A percentile compares a stretch with the other conserved stretches of the same genome.
These are phyloP conservation scores for Theobroma cacao DNA, from an alignment of 345 rosid species.

Conservation along the genomic window DNA sequence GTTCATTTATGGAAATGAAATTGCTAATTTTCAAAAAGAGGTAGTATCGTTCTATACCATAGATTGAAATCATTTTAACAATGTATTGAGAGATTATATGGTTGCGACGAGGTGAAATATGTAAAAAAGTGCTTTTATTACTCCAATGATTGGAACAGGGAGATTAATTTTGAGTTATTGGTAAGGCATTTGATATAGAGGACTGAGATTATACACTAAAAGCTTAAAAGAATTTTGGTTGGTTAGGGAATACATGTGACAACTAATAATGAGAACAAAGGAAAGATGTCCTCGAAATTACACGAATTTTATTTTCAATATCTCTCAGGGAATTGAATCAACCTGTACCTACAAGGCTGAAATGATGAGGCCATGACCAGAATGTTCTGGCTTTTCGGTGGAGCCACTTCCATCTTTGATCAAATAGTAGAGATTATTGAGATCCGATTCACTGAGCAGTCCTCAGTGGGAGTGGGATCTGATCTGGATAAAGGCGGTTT, in stretches of 20 bases:
- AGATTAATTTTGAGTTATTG: neutral
- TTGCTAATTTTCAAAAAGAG: too few relatives aligned
- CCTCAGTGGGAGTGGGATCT: constrained; percentile 1
- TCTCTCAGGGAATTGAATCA: neutral
- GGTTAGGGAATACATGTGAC: neutral
- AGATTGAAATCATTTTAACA: neutral
- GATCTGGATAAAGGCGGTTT: neutral
- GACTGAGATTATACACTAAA: neutral
- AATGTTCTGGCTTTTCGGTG: neutral
- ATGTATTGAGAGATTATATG: neutral
- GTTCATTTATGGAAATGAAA: too few relatives aligned
- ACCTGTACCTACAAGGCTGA: neutral
- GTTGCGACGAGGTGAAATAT: neutral
- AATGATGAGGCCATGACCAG: neutral
- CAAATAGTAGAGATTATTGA: neutral
- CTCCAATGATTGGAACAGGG: neutral
- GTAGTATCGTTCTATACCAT: too few relatives aligned
- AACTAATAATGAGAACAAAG: neutral
- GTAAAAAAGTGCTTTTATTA: neutral
- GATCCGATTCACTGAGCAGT: neutral
- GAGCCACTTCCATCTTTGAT: neutral
- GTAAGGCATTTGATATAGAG: neutral
- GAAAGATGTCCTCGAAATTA: neutral
- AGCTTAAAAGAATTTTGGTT: neutral
- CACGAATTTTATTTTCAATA: too few relatives aligned